A percentile compares a stretch with the other conserved stretches of the same genome.
Conservation (phyloP, 768 basidiomycete species). For the Panaeolus cyanescens region DNA sequence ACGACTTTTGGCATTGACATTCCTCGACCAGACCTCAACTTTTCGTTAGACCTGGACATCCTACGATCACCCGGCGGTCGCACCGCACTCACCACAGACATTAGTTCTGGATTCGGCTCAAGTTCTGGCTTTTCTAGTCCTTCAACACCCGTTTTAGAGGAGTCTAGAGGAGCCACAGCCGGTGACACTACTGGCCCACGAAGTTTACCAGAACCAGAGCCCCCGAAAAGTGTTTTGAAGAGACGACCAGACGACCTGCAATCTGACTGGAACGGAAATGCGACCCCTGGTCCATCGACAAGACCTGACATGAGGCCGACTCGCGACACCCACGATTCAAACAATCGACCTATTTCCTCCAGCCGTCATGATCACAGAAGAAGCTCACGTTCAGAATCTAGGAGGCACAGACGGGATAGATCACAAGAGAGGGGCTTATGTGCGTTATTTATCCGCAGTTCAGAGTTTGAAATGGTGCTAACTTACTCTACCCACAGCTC, state of each 20-base stretch:
- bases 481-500: slow-evolving; percentile 6
- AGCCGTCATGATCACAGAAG: background rate
- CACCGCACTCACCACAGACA: background rate
- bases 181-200: background rate
- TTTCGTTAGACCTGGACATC: background rate
- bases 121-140: background rate
- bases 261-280: background rate
- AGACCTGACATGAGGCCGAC: background rate
- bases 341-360: background rate
- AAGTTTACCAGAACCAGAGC: background rate
- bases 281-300: background rate
- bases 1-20: background rate
- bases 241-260: background rate
- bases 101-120: background rate
- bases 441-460: background rate
- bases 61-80: background rate
- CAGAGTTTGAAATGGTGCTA: background rate
- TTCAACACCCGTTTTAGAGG: background rate
- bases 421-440: background rate
- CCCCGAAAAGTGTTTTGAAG: background rate
- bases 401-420: background rate
- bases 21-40: background rate
- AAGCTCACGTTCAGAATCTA: background rate
- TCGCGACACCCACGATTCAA: background rate
- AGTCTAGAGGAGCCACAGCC: background rate